Percentiles rank a stretch among this genome's conserved stretches.
Evolutionary conservation across 441 rosid species (phyloP).

Genomic region (Erodium moschatum): DNA sequence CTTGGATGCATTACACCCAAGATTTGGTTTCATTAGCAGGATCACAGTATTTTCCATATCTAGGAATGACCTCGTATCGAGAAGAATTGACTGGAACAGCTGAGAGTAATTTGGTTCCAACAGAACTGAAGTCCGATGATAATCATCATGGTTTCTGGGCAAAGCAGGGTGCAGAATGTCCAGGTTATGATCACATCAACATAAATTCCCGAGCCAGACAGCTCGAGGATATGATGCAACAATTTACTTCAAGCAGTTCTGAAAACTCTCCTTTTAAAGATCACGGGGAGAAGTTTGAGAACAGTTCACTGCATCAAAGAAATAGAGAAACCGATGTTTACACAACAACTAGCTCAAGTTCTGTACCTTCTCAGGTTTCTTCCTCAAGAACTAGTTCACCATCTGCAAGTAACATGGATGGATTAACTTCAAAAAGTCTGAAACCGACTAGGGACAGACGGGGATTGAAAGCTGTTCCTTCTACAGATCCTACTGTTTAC

Average conservation of each 20-base stretch:
- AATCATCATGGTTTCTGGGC: constrained; percentile 6
- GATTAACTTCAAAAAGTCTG: not conserved
- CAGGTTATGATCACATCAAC: not conserved
- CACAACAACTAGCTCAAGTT: constrained; percentile 8
- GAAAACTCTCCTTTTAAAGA: not conserved
- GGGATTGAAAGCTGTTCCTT: constrained; percentile 5
- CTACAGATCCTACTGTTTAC: constrained; percentile 13
- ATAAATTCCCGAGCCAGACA: constrained; percentile 1
- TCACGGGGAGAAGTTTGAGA: too few species aligned
- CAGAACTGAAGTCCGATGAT: constrained; percentile 7
- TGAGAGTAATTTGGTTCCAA: constrained; percentile 11
- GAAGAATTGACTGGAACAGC: constrained; percentile 10
- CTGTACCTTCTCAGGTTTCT: constrained; percentile 8
- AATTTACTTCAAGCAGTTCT: constrained; percentile 14
- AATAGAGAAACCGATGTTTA: constrained; percentile 11
- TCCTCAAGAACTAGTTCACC: constrained; percentile 6
- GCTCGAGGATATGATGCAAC: constrained; percentile 15
- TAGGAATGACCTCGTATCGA: constrained; percentile 13
- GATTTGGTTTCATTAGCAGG: constrained; percentile 10
- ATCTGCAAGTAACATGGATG: constrained; percentile 13
- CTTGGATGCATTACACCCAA: constrained; percentile 13
- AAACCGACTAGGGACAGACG: constrained; percentile 17
- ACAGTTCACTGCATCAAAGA: constrained; percentile 13
- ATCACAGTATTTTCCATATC: constrained; percentile 16
- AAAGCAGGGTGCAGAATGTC: constrained; percentile 1